Percentiles rank a stretch among this genome's conserved stretches.
phyloP scores from a whole-genome alignment of 331 rosid genomes.

The Malus hybrid region DNA sequence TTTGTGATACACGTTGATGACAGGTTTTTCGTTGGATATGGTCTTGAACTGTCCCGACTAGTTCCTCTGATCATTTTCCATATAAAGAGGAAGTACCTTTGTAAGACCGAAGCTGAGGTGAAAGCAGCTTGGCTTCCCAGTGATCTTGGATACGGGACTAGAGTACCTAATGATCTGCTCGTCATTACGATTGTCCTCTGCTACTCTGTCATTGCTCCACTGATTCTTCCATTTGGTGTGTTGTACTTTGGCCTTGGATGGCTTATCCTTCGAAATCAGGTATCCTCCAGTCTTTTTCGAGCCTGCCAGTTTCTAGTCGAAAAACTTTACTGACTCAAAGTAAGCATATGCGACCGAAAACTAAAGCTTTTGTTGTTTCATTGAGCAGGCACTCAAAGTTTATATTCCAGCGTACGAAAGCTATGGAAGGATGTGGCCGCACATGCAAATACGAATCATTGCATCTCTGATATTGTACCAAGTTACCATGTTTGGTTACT shows the following conservation, averaged over 20 bases:
- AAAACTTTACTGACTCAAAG: background rate
- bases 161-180: conserved; percentile 78
- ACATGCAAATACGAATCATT: conserved; percentile 52
- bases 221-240: conserved; percentile 74
- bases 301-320: background rate
- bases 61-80: conserved; percentile 87
- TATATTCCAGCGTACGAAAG: conserved; percentile 81
- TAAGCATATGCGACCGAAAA: background rate
- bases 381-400: conserved; percentile 73
- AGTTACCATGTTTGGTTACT: conserved; percentile 80
- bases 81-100: conserved; percentile 69
- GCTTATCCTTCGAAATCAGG: conserved; percentile 94
- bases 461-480: conserved; percentile 77
- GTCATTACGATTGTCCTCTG: conserved; percentile 64
- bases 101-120: conserved; percentile 82
- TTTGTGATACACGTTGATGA: conserved; percentile 1
- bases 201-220: conserved; percentile 85
- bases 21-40: conserved; percentile 89
- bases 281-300: conserved; percentile 11
- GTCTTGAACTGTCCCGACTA: conserved; percentile 80
- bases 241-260: conserved; percentile 78
- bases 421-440: conserved; percentile 95
- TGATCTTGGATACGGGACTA: conserved; percentile 74
- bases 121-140: conserved; percentile 89
- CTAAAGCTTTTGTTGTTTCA: background rate